Conservation (phyloP, 2,329 filamentous ascomycete species). For the Coniochaeta hoffmannii region DNA sequence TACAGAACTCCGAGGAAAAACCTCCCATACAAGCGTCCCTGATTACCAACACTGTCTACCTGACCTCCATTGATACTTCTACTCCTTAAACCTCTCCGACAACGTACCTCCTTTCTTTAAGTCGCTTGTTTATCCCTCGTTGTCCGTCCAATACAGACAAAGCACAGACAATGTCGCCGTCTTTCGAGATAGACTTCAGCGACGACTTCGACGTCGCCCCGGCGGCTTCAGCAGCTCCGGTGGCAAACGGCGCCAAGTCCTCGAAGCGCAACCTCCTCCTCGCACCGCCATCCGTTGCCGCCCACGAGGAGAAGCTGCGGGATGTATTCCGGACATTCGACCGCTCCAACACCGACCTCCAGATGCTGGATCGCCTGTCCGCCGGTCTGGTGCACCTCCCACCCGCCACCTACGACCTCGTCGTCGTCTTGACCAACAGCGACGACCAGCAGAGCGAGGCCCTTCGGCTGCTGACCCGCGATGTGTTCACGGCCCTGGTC, state of each 20-base stretch:
- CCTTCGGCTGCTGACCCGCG: conserved; percentile 53
- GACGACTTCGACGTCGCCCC: conserved; percentile 3
- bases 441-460: conserved; percentile 58
- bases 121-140: too few species aligned
- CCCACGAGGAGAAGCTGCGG: conserved; percentile 72
- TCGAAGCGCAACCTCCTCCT: conserved; percentile 35
- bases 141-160: background rate
- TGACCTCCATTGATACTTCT: background rate
- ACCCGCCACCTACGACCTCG: conserved; percentile 68
- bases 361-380: conserved; percentile 94
- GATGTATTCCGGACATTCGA: conserved; percentile 65
- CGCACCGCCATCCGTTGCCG: conserved; percentile 82
- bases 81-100: background rate
- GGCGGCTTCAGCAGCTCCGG: background rate
- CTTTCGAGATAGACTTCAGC: conserved; percentile 4
- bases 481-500: conserved; percentile 63
- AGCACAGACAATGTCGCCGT: background rate
- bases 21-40: background rate
- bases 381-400: conserved; percentile 75
- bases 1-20: background rate
- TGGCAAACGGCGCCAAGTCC: conserved; percentile 1
- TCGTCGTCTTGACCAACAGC: conserved; percentile 76
- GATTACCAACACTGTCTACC: background rate
- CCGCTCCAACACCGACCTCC: conserved; percentile 73
- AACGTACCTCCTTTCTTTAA: too few species aligned